Conservation (phyloP, 345 rosid genomes). For the Angophora floribunda region DNA sequence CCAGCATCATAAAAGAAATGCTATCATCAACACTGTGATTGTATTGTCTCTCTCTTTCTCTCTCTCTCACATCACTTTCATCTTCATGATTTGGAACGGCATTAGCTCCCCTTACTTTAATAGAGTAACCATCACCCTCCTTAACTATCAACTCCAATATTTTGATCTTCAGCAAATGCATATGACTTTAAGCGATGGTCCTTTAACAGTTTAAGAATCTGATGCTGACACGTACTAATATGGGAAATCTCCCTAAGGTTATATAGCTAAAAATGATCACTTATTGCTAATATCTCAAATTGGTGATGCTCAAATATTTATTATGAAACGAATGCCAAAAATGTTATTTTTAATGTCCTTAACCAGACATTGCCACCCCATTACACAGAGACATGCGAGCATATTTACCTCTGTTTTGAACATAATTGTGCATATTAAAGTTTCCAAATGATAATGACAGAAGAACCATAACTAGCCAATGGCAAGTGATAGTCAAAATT, state of each 20-base stretch:
- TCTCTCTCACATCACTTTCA: not conserved
- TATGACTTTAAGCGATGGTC: not conserved
- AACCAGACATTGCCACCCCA: not conserved
- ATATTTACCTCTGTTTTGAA: not conserved
- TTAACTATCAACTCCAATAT: not conserved
- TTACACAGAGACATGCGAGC: not conserved
- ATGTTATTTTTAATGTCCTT: not conserved
- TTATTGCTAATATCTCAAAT: not conserved
- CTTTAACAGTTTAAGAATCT: not conserved
- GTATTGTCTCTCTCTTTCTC: not conserved
- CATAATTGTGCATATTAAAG: not conserved
- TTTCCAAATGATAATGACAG: not conserved
- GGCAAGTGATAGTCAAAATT: not conserved
- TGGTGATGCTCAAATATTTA: not conserved
- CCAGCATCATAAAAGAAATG: not conserved
- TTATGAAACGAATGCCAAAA: not conserved
- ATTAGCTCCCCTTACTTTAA: not conserved
- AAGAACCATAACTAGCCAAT: not conserved
- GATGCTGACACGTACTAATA: not conserved
- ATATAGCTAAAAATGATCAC: not conserved
- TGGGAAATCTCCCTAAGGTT: not conserved
- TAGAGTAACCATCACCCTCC: not conserved
- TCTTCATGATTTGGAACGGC: not conserved
- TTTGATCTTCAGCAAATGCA: not conserved
- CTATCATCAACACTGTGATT: not conserved